Percentiles rank a stretch among this genome's conserved stretches.
Conservation (phyloP, 2,329 filamentous ascomycete genomes). For the Cladosporium sp. region DNA sequence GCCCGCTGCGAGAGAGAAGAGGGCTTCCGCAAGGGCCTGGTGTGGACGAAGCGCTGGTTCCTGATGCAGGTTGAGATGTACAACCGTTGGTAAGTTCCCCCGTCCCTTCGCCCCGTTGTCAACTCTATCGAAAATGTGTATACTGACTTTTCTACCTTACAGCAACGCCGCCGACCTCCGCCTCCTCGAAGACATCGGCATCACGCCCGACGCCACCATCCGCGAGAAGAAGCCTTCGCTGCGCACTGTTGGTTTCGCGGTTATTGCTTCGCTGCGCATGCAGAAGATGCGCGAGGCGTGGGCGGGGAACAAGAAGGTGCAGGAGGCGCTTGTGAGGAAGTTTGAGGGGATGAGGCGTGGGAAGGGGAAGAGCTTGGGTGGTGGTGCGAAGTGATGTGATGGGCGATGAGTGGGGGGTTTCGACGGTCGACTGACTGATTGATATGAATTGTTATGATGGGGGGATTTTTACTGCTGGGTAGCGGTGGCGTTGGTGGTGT, state of each 20-base stretch:
- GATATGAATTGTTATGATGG: background rate
- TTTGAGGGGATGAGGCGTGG: conserved; percentile 45
- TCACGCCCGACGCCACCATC: conserved; percentile 53
- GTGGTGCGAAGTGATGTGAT: conserved; percentile 9
- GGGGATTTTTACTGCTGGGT: background rate
- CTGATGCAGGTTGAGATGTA: conserved; percentile 77
- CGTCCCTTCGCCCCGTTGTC: too few relatives aligned
- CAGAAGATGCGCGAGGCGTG: conserved; percentile 50
- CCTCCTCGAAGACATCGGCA: conserved; percentile 80
- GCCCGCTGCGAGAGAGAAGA: conserved; percentile 79
- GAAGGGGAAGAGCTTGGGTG: background rate
- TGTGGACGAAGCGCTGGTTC: conserved; percentile 85
- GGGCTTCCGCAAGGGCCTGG: conserved; percentile 74
- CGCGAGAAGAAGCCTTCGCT: conserved; percentile 49
- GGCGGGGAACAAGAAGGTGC: conserved; percentile 52
- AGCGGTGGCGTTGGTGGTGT: conserved; percentile 15
- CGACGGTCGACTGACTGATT: too few relatives aligned
- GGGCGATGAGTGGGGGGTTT: background rate
- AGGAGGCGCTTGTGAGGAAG: conserved; percentile 48
- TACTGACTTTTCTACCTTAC: conserved; percentile 24
- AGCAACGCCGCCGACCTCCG: conserved; percentile 92
- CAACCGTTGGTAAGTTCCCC: conserved; percentile 76
- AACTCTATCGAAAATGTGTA: background rate
- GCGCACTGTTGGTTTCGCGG: conserved; percentile 48
- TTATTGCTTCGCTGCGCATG: conserved; percentile 56